phyloP scores from a whole-genome alignment of 2,329 filamentous ascomycete species.

The Thielaviopsis euricoi region DNA sequence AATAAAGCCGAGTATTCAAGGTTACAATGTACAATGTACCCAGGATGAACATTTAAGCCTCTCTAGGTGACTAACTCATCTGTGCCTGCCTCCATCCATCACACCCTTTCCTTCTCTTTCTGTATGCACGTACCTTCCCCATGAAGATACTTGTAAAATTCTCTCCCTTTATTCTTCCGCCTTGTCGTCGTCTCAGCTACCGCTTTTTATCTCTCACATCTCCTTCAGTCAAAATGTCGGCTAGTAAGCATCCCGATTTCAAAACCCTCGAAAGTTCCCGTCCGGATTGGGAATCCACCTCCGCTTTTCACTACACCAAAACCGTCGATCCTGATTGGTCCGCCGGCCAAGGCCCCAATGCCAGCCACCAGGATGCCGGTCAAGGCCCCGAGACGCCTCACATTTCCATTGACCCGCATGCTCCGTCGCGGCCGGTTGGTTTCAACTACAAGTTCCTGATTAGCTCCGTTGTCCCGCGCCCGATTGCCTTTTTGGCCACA shows the following conservation, averaged over 20 bases:
- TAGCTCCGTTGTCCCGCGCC: conserved; percentile 64
- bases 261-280: conserved; percentile 52
- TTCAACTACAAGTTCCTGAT: conserved; percentile 92
- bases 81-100: neutral
- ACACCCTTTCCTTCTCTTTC: neutral
- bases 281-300: conserved; percentile 36
- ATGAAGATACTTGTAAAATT: neutral
- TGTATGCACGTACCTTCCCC: neutral
- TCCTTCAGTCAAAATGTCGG: conserved; percentile 7
- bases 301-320: conserved; percentile 40
- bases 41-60: too few relatives aligned
- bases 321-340: conserved; percentile 50
- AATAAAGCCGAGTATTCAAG: too few relatives aligned
- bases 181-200: neutral
- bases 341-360: conserved; percentile 49
- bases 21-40: too few relatives aligned
- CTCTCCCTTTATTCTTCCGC: neutral
- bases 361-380: conserved; percentile 17
- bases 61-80: too few relatives aligned
- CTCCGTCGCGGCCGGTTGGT: conserved; percentile 43
- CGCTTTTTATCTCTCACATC: conserved; percentile 14
- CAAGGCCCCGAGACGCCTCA: conserved; percentile 32
- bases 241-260: conserved; percentile 49
- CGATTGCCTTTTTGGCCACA: conserved; percentile 51
- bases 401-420: conserved; percentile 68